Percentiles rank a stretch among this genome's conserved stretches.
Conservation (phyloP, 2,329 filamentous ascomycete genomes). For the Xylaria sp. region DNA sequence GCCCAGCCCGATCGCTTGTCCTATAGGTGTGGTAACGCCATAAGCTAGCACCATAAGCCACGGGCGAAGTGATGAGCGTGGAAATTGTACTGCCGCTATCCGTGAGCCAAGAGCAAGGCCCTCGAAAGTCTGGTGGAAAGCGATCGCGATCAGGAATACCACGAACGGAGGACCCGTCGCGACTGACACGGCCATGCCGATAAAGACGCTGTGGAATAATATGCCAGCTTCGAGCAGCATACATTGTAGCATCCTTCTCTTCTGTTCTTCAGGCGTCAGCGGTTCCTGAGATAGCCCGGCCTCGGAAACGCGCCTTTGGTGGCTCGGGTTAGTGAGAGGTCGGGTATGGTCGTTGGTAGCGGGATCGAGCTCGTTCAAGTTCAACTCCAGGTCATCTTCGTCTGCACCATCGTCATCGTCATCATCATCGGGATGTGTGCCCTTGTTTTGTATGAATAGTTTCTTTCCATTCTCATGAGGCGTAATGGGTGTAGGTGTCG, state of each 20-base stretch:
- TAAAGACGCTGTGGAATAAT: conserved; percentile 86
- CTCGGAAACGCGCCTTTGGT: conserved; percentile 42
- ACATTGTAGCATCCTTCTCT: conserved; percentile 78
- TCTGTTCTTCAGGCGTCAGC: conserved; percentile 66
- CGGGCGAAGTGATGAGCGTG: conserved; percentile 76
- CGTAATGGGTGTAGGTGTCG: conserved; percentile 55
- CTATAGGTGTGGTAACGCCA: conserved; percentile 80
- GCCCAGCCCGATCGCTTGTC: conserved; percentile 82
- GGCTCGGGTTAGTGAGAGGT: conserved; percentile 43
- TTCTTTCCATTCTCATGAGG: conserved; percentile 37
- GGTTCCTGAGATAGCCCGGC: conserved; percentile 46
- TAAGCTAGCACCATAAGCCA: conserved; percentile 86
- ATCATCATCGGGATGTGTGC: conserved; percentile 47
- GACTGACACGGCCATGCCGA: conserved; percentile 87
- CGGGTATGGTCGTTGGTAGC: conserved; percentile 48
- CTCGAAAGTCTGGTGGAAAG: conserved; percentile 89
- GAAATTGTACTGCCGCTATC: conserved; percentile 85
- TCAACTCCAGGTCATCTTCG: conserved; percentile 68
- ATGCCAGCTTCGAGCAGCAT: conserved; percentile 85
- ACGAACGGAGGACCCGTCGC: conserved; percentile 82
- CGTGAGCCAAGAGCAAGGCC: conserved; percentile 86
- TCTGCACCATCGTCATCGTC: conserved; percentile 55
- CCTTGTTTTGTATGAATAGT: conserved; percentile 28
- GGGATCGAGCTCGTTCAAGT: conserved; percentile 70
- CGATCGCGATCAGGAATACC: conserved; percentile 82